phyloP scores from a whole-genome alignment of 1,284 basidiomycete species.

The Stereum hirsutum region DNA sequence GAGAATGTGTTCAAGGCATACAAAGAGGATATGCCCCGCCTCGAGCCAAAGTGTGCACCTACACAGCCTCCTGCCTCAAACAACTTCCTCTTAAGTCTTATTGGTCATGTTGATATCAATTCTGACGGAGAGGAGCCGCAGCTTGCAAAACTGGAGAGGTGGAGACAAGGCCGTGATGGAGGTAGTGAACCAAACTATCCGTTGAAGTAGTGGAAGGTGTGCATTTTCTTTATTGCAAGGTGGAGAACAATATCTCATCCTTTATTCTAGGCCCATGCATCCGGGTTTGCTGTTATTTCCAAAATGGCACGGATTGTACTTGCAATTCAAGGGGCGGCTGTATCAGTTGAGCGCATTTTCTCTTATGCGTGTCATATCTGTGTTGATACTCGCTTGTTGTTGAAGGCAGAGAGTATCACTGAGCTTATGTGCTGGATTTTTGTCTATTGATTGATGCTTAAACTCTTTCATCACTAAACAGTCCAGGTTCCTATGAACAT shows the following conservation, averaged over 20 bases:
- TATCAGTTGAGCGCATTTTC: conserved; percentile 22
- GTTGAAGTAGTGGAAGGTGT: conserved; percentile 14
- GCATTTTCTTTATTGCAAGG: not conserved
- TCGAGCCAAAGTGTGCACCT: not conserved
- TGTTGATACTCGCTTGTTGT: conserved; percentile 16
- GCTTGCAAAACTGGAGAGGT: conserved; percentile 1
- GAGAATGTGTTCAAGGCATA: conserved; percentile 5
- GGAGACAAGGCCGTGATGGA: not conserved
- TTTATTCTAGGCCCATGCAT: conserved; percentile 8
- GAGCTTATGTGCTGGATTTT: conserved; percentile 14
- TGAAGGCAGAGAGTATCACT: conserved; percentile 20
- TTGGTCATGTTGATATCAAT: not conserved
- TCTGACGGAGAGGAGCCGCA: not conserved
- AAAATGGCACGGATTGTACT: conserved; percentile 22
- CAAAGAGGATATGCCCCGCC: not conserved
- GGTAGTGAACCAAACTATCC: conserved; percentile 4
- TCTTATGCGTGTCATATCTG: conserved; percentile 24
- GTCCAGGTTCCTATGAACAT: not conserved
- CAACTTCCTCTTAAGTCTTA: not conserved
- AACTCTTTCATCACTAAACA: not conserved
- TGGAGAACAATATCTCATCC: not conserved
- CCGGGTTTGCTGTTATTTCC: conserved; percentile 17
- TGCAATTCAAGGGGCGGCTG: conserved; percentile 24
- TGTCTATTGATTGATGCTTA: not conserved
- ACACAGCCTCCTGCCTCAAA: not conserved